Evolutionary conservation across 2,329 filamentous ascomycete species (phyloP), one percentile per base, ranked within the genome.

Genomic region (Taxawa tesnikishii): DNA sequence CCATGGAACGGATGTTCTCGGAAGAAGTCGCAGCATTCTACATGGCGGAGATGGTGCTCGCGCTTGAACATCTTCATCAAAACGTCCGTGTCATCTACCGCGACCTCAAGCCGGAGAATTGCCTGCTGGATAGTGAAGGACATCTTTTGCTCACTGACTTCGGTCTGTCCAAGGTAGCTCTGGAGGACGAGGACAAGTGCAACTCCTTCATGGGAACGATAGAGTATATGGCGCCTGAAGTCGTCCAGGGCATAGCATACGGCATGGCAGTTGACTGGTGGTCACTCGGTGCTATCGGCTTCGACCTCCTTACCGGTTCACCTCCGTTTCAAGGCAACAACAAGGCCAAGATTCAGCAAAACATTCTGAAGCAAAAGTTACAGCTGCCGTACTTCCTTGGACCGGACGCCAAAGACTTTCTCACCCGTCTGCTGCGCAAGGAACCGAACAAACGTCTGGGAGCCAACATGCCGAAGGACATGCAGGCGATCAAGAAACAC

Each of bases 191-290:
- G 34, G 68, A 68, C 42, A 68, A 67, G 18, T 94, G 88, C 67
- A 83, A 85, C 58, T 94, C 84, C 26, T 80, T 94, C 43, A 74
- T 94, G 7, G 90, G 90, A 31, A 98, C 90, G 0, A 79, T 94
- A 37, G 90, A 96, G 55, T 98, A 98, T 68, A 98, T 98, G 90
- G 92, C 90, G 0, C 90, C 90, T 1, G 90, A 98, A 59, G 82
- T 98, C 31, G 75, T 98, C 38, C 72, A 78, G 40, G 87, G 85
- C 39, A 77, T 82, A 43, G 78, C 83, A 43, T 98, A 98, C 55
- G 87, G 88, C 49, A 88, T 87, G 56, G 79, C 85, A 2, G 92
- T 94, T 12, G 90, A 98, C 60, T 98, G 88, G 88, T 98, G 90
- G 90, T 94, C 87, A 4, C 78, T 98, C 28, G 90, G 92, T 21